These are phyloP conservation scores for Corylus avellana DNA, from an alignment of 306 rosid genomes.

Conservation along the genomic window DNA sequence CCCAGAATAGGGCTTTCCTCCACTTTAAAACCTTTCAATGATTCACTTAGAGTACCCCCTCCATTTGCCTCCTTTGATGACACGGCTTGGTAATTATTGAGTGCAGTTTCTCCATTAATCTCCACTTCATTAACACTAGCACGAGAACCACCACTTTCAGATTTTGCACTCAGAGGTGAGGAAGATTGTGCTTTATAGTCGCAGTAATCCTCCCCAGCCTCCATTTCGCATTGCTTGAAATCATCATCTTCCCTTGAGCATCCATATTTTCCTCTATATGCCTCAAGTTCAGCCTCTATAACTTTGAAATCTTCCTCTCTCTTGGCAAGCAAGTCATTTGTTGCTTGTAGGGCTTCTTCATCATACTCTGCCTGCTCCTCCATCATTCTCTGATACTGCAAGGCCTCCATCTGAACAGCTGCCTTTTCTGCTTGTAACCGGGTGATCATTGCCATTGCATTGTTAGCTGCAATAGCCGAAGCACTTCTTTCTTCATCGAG, in stretches of 20 bases:
- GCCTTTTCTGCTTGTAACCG: conserved; percentile 92
- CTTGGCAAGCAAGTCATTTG: conserved; percentile 63
- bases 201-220: conserved; percentile 27
- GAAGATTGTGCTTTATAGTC: conserved; percentile 19
- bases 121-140: conserved; percentile 28
- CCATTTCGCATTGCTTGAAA: conserved; percentile 22
- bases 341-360: conserved; percentile 77
- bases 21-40: conserved; percentile 42
- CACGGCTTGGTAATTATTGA: conserved; percentile 30
- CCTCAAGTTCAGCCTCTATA: conserved; percentile 64
- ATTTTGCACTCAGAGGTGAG: conserved; percentile 23
- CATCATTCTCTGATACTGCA: conserved; percentile 97
- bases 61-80: conserved; percentile 31
- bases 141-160: conserved; percentile 33
- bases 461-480: conserved; percentile 87
- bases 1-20: conserved; percentile 59
- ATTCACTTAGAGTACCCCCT: conserved; percentile 31
- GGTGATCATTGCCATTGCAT: conserved; percentile 99
- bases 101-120: conserved; percentile 28
- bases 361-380: conserved; percentile 97
- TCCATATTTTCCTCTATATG: conserved; percentile 64
- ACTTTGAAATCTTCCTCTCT: conserved; percentile 69
- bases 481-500: conserved; percentile 97
- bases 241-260: conserved; percentile 31
- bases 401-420: conserved; percentile 92